Evolutionary conservation across 2,329 filamentous ascomycete genomes (phyloP).

Genomic region (Diaporthe batatas): DNA sequence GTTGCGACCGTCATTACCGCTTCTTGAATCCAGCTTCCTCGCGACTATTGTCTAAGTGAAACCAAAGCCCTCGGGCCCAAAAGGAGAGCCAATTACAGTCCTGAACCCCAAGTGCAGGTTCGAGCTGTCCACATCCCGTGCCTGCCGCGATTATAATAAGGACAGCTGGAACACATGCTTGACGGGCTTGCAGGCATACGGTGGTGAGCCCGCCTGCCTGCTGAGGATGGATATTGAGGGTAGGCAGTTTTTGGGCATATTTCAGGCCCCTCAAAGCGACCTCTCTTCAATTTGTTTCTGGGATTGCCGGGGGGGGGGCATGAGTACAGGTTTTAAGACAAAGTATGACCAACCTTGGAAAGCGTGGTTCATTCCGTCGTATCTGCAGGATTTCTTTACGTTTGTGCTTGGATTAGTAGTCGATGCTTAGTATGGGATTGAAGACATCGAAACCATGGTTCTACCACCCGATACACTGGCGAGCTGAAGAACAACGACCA

Average conservation of each 20-base stretch:
- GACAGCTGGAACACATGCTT: constrained; percentile 27
- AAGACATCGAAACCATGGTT: not conserved
- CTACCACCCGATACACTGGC: constrained; percentile 17
- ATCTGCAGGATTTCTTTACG: too few relatives aligned
- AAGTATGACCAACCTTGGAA: not conserved
- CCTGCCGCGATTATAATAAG: constrained; percentile 11
- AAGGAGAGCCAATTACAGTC: not conserved
- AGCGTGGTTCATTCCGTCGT: not conserved
- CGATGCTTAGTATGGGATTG: not conserved
- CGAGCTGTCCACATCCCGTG: constrained; percentile 9
- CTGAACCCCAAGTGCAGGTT: constrained; percentile 22
- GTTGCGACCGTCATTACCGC: not conserved
- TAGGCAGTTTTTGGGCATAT: not conserved
- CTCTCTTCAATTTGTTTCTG: too few relatives aligned
- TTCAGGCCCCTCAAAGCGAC: not conserved
- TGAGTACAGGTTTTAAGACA: not conserved
- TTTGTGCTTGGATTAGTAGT: not conserved
- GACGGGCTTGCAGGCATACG: not conserved
- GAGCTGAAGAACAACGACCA: constrained; percentile 25
- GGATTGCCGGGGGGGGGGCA: too few relatives aligned
- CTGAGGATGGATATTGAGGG: not conserved
- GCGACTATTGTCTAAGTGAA: not conserved
- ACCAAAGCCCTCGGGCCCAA: not conserved
- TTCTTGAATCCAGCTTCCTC: not conserved
- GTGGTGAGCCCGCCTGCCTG: constrained; percentile 3